phyloP scores from a whole-genome alignment of 768 basidiomycete genomes.

The Hirschioporus abietinus region DNA sequence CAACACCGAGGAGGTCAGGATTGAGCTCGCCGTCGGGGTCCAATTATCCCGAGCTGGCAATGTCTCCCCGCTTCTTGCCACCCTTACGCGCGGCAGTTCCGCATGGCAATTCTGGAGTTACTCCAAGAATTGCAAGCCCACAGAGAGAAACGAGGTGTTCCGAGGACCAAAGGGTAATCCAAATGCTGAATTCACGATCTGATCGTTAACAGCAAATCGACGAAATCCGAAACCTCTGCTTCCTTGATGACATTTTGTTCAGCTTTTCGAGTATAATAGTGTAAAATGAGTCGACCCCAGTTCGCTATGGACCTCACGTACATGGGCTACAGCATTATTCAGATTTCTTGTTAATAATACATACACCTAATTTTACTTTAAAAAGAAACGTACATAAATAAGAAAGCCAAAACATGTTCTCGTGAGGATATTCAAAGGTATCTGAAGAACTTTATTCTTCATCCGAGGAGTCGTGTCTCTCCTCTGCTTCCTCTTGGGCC shows the following conservation, averaged over 20 bases:
- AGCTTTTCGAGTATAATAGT: not conserved
- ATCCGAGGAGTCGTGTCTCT: conserved; percentile 50
- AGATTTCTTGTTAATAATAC: not conserved
- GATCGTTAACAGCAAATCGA: conserved; percentile 18
- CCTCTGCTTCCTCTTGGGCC: conserved; percentile 58
- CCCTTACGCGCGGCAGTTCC: not conserved
- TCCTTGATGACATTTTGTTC: not conserved
- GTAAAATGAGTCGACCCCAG: not conserved
- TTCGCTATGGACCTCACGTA: not conserved
- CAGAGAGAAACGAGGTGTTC: conserved; percentile 26
- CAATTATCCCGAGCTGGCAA: not conserved
- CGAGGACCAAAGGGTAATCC: conserved; percentile 58
- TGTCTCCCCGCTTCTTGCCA: not conserved
- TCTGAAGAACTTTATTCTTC: conserved; percentile 47
- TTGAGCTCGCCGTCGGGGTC: conserved; percentile 15
- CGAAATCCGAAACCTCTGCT: not conserved
- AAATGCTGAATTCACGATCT: conserved; percentile 46
- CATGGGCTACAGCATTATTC: not conserved
- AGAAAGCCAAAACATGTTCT: not conserved
- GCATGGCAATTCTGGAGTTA: not conserved
- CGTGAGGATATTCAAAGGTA: conserved; percentile 1
- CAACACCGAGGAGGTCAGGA: conserved; percentile 16
- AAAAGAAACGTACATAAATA: not conserved
- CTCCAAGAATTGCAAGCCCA: not conserved
- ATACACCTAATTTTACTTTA: not conserved